A percentile compares a stretch with the other conserved stretches of the same genome.
Conservation (phyloP, 2,329 filamentous ascomycete genomes). For the Cladosporium halotolerans region DNA sequence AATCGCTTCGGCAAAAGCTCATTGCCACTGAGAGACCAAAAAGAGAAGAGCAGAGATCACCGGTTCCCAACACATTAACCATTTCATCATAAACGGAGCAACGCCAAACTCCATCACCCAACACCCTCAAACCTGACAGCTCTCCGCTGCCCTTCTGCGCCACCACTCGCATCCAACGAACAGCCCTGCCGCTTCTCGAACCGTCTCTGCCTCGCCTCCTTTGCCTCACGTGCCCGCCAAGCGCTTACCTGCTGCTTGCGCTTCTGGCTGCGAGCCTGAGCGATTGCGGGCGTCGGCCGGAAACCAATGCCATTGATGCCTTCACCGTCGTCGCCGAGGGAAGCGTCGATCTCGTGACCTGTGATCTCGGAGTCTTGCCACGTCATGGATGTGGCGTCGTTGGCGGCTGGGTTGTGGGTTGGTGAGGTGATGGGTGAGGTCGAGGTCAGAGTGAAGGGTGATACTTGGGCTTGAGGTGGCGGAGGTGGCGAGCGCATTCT, state of each 20-base stretch:
- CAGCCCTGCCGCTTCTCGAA: conserved; percentile 35
- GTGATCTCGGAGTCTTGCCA: conserved; percentile 60
- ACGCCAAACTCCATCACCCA: neutral
- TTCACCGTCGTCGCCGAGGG: conserved; percentile 56
- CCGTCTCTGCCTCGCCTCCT: conserved; percentile 52
- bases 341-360: conserved; percentile 47
- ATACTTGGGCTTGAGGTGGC: conserved; percentile 3
- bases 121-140: conserved; percentile 9
- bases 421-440: conserved; percentile 5
- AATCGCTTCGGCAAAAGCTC: neutral
- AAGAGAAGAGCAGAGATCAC: neutral
- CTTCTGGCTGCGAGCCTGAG: conserved; percentile 50
- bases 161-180: neutral
- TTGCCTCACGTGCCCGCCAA: conserved; percentile 53
- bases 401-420: neutral
- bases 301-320: conserved; percentile 61
- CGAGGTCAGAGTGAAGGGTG: neutral
- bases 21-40: neutral
- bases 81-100: neutral
- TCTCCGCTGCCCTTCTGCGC: neutral
- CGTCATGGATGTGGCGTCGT: conserved; percentile 31
- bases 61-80: neutral
- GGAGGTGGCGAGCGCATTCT: conserved; percentile 9
- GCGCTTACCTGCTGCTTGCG: conserved; percentile 54
- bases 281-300: conserved; percentile 54